These are phyloP conservation scores for Haplosporangium sp. DNA, from an alignment of 371 early-diverging fungal genomes.

Conservation along the genomic window DNA sequence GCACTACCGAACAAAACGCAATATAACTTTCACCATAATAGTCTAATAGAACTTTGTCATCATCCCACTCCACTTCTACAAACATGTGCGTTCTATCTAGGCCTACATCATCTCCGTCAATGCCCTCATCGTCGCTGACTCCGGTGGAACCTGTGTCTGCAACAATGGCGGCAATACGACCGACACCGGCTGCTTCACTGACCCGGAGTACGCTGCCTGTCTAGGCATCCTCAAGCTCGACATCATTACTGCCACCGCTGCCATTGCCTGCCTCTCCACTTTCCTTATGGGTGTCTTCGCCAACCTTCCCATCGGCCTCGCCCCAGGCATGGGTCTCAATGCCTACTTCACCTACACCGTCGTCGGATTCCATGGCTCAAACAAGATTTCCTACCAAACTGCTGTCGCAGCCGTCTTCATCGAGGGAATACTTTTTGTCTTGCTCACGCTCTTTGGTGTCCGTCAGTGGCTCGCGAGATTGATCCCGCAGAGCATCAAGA, in stretches of 20 bases:
- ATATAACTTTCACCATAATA: too few relatives aligned
- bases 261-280: slow-evolving; percentile 65
- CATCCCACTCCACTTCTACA: slow-evolving; percentile 61
- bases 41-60: neutral
- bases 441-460: slow-evolving; percentile 77
- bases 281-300: slow-evolving; percentile 76
- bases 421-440: slow-evolving; percentile 81
- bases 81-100: too few relatives aligned
- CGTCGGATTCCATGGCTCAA: slow-evolving; percentile 81
- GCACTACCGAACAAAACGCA: too few relatives aligned
- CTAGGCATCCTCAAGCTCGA: slow-evolving; percentile 71
- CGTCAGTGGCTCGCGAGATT: slow-evolving; percentile 82
- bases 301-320: slow-evolving; percentile 82
- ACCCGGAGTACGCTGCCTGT: slow-evolving; percentile 68
- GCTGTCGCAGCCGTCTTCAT: slow-evolving; percentile 84
- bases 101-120: slow-evolving; percentile 79
- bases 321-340: slow-evolving; percentile 87
- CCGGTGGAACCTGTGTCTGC: slow-evolving; percentile 82
- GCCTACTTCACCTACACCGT: slow-evolving; percentile 86
- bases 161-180: slow-evolving; percentile 48
- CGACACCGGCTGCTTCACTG: slow-evolving; percentile 59
- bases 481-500: slow-evolving; percentile 78
- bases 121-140: slow-evolving; percentile 77
- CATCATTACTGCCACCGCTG: slow-evolving; percentile 80
- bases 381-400: slow-evolving; percentile 73